Conservation (phyloP, 2,329 filamentous ascomycete species). For the Massarina eburnea region DNA sequence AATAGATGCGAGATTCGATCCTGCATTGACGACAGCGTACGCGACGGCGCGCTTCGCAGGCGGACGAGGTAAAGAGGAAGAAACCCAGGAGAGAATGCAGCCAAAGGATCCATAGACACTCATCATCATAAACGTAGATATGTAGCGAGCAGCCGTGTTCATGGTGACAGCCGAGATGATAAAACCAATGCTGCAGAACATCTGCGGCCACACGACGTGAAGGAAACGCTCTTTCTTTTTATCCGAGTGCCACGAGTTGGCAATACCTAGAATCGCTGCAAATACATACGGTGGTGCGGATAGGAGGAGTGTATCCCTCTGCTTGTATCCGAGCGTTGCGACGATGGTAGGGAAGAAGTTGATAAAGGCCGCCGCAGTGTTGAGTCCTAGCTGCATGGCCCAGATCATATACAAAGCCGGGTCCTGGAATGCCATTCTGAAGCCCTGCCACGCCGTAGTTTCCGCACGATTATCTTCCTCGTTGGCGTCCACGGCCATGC, state of each 20-base stretch:
- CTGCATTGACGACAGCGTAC: constrained; percentile 56
- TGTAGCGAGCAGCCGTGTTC: constrained; percentile 30
- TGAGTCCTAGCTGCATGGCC: constrained; percentile 34
- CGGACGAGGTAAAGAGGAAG: constrained; percentile 47
- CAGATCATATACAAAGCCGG: constrained; percentile 35
- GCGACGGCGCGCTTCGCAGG: constrained; percentile 60
- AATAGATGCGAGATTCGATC: constrained; percentile 12
- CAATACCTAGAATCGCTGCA: constrained; percentile 51
- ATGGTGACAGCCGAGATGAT: constrained; percentile 34
- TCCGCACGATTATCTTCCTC: constrained; percentile 29
- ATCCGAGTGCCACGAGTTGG: constrained; percentile 55
- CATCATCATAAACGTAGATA: constrained; percentile 14
- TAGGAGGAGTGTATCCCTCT: constrained; percentile 38
- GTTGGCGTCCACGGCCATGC: constrained; percentile 52
- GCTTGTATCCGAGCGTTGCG: constrained; percentile 40
- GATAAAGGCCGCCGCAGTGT: constrained; percentile 34
- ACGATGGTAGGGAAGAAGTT: constrained; percentile 40
- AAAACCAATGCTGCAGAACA: constrained; percentile 47
- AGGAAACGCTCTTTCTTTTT: constrained; percentile 53
- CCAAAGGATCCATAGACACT: constrained; percentile 12
- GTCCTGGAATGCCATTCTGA: constrained; percentile 31
- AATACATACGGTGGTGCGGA: constrained; percentile 52
- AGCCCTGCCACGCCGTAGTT: constrained; percentile 28
- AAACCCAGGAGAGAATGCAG: constrained; percentile 16
- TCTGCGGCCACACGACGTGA: constrained; percentile 51